phyloP scores from a whole-genome alignment of 306 rosid genomes.

The Quercus rubra region DNA sequence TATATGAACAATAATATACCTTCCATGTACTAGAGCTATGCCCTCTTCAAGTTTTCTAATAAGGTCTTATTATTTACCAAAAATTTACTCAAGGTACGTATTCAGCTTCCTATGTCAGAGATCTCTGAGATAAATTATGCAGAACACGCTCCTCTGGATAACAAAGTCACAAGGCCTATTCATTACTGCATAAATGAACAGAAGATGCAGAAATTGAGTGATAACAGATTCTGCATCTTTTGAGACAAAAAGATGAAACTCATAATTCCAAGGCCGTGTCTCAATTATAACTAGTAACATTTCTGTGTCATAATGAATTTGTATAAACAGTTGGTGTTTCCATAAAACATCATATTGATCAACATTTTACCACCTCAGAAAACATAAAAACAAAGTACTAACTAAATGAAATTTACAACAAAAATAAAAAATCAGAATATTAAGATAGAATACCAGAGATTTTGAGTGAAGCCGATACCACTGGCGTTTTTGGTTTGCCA shows the following conservation, averaged over 20 bases:
- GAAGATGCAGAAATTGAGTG: no score
- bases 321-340: not conserved
- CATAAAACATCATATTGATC: not conserved
- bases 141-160: not conserved
- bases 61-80: not conserved
- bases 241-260: not conserved
- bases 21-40: not conserved
- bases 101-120: not conserved
- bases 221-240: not conserved
- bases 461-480: conserved; percentile 94
- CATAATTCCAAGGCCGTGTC: not conserved
- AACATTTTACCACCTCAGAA: not conserved
- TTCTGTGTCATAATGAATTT: not conserved
- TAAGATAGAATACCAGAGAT: conserved; percentile 50
- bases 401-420: conserved; percentile 9
- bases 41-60: not conserved
- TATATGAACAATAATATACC: not conserved
- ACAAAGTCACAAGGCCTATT: not conserved
- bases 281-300: not conserved
- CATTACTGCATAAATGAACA: not conserved
- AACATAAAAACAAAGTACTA: not conserved
- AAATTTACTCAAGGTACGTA: not conserved
- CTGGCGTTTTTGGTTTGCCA: conserved; percentile 93
- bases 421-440: not conserved
- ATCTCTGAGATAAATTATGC: not conserved